A percentile compares a stretch with the other conserved stretches of the same genome.
Evolutionary conservation across 345 rosid genomes (phyloP).

Genomic region (Salix caprea): DNA sequence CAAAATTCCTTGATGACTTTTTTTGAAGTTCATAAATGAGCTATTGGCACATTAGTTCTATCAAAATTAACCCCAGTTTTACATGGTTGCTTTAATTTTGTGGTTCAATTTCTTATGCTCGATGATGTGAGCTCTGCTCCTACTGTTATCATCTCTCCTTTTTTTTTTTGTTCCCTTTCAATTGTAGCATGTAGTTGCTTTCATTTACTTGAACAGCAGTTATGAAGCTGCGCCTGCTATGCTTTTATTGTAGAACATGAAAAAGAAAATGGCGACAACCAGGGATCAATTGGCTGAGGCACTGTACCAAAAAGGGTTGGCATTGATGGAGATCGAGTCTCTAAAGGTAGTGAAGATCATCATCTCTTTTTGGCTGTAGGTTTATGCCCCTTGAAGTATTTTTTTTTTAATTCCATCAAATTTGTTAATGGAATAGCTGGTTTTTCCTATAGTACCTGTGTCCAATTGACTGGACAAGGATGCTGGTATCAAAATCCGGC

Average conservation of each 20-base stretch:
- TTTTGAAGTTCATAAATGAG: not conserved
- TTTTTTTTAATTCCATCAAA: not conserved
- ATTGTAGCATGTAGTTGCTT: not conserved
- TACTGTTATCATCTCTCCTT: not conserved
- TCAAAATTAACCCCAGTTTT: not conserved
- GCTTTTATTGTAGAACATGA: constrained; percentile 36
- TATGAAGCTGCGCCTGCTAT: not conserved
- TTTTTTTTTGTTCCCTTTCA: not conserved
- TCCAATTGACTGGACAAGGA: not conserved
- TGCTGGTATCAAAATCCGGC: not conserved
- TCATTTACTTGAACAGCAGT: not conserved
- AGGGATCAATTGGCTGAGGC: constrained; percentile 87
- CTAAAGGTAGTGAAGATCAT: constrained; percentile 40
- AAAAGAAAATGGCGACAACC: constrained; percentile 76
- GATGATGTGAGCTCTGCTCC: not conserved
- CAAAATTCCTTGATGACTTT: not conserved
- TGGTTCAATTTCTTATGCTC: not conserved
- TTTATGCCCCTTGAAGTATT: not conserved
- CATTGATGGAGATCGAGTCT: constrained; percentile 58
- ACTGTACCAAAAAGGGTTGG: constrained; percentile 81
- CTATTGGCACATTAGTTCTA: not conserved
- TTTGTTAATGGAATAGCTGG: not conserved
- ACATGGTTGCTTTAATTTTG: not conserved
- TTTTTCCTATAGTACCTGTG: not conserved
- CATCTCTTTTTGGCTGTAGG: not conserved